phyloP scores from a whole-genome alignment of 176 grass and related monocot genomes.

The Aegilops tauschii region DNA sequence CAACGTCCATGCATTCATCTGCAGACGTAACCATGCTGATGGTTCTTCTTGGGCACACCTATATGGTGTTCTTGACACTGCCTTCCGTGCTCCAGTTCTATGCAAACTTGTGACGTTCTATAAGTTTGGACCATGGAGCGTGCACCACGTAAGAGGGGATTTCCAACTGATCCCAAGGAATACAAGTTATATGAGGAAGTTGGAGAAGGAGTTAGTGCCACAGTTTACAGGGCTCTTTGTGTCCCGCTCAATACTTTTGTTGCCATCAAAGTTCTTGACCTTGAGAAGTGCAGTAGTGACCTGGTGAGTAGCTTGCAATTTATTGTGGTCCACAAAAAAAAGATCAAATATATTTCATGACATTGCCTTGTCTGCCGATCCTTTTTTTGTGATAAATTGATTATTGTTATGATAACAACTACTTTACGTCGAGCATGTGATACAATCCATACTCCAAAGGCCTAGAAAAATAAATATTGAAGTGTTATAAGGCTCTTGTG shows the following conservation, averaged over 20 bases:
- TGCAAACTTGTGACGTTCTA: slow-evolving; percentile 24
- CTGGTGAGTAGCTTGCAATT: slow-evolving; percentile 51
- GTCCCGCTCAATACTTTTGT: slow-evolving; percentile 77
- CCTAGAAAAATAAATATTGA: background rate
- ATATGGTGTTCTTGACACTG: slow-evolving; percentile 28
- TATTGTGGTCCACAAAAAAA: background rate
- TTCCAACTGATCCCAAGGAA: slow-evolving; percentile 69
- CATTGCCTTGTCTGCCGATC: background rate
- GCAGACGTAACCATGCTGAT: slow-evolving; percentile 20
- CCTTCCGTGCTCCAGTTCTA: slow-evolving; percentile 5
- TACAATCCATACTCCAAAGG: background rate
- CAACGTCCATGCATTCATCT: background rate
- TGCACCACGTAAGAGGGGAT: slow-evolving; percentile 33
- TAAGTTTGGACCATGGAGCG: slow-evolving; percentile 49
- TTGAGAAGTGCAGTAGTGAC: slow-evolving; percentile 96
- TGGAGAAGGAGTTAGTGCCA: slow-evolving; percentile 96
- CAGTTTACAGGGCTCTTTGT: slow-evolving; percentile 81
- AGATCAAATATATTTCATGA: slow-evolving; percentile 13
- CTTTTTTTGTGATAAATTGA: background rate
- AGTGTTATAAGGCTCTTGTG: background rate
- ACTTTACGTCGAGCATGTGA: background rate
- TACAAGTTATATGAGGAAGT: slow-evolving; percentile 95
- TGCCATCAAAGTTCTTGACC: slow-evolving; percentile 95
- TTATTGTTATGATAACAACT: background rate
- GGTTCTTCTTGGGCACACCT: slow-evolving; percentile 27